Base-by-base conservation (phyloP, 2,329 filamentous ascomycete genomes). In the Pseudopithomyces chartarum region DNA sequence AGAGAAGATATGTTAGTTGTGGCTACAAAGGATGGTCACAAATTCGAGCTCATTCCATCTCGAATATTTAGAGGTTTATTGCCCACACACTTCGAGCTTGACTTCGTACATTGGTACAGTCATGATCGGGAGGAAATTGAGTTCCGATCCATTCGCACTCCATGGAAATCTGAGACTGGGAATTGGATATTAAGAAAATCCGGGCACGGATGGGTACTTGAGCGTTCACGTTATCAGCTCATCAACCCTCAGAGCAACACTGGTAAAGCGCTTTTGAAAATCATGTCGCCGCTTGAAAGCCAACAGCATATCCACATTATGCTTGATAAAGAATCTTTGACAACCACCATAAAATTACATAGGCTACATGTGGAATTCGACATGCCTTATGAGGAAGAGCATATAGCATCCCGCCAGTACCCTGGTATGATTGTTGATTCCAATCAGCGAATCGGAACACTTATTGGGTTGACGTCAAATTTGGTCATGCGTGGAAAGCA, bases 21-120 rank as follows among this genome's bases (percentile, higher is more conserved):
- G 0, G 67, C 71, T 1, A n/a, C 54, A 1, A 15, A 44, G 10
- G 26, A 52, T 3, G 44, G 20, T 1, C 20, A 33, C 13, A 59
- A 59, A 7, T 55, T 64, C 2, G 70, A 73, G 13, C 59, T 82
- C 0, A 22, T 83, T 0, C 78, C 81, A 0, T 51, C 59, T 0
- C 34, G 0, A 34, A 57, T 4, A 12, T 73, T 0, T 67, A 82
- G 0, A 2, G 54, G 0, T 50, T 26, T 50, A 0, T 53, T 82
- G 0, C 81, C 81, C 0, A 8, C 56, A 0, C 44, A 56, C 0
- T 74, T 75, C 17, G 29, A 61, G 1, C 33, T 53, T 0, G 29
- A 66, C 11, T 70, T 54, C 45, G 33, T 68, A 4, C 73, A 75
- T 46, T 74, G 69, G 70, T 68, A 63, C 42, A 49, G 65, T 36